Conservation (phyloP, 345 rosid species). For the Eucalyptus cloeziana region DNA sequence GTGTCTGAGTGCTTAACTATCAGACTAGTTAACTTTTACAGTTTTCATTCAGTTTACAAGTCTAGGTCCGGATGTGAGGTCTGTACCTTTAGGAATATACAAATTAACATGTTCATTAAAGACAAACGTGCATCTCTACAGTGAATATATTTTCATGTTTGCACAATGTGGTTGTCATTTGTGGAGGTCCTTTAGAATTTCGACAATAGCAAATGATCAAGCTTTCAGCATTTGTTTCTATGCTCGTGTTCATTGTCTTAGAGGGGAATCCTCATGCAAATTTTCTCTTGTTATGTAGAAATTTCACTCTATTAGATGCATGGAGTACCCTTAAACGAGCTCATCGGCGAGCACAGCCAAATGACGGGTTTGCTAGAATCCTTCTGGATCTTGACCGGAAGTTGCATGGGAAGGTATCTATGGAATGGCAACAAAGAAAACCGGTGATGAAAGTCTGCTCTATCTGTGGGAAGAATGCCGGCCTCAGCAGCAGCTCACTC, state of each 20-base stretch:
- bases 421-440: slow-evolving; percentile 94
- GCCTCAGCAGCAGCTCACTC: slow-evolving; percentile 87
- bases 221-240: not conserved
- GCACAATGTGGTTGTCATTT: not conserved
- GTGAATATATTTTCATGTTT: not conserved
- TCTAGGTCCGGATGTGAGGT: not conserved
- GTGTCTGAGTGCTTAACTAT: not conserved
- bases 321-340: slow-evolving; percentile 72
- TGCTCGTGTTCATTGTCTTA: not conserved
- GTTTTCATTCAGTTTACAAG: not conserved
- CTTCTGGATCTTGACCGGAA: slow-evolving; percentile 54
- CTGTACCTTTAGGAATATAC: not conserved
- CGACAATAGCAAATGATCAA: not conserved
- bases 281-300: slow-evolving; percentile 20
- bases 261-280: not conserved
- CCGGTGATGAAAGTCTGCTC: slow-evolving; percentile 88
- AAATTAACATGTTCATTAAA: not conserved
- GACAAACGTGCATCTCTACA: not conserved
- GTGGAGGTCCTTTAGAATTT: not conserved
- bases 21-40: not conserved
- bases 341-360: slow-evolving; percentile 94
- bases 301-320: slow-evolving; percentile 57
- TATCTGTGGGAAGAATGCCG: slow-evolving; percentile 89
- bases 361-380: slow-evolving; percentile 81
- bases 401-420: slow-evolving; percentile 71